These are phyloP conservation scores for Microbotryum silenes-acaulis DNA, from an alignment of 1,284 basidiomycete genomes.

Conservation along the genomic window DNA sequence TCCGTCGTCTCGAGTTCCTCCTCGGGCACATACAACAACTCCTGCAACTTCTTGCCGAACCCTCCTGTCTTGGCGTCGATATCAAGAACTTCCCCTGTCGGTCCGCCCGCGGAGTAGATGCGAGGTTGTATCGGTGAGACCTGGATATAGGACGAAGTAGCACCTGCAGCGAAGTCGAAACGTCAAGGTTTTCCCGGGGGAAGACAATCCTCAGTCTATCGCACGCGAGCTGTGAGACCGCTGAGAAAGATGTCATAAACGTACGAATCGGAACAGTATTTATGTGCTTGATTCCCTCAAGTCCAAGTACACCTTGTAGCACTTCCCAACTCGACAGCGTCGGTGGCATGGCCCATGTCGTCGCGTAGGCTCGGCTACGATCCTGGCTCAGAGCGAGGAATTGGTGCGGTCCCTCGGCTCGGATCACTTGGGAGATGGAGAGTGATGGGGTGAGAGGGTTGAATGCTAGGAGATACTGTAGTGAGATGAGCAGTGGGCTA, in stretches of 20 bases:
- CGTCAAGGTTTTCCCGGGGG: background rate
- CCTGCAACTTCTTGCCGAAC: slow-evolving; percentile 30
- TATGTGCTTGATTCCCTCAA: slow-evolving; percentile 19
- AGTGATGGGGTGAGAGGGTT: slow-evolving; percentile 31
- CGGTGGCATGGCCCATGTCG: slow-evolving; percentile 36
- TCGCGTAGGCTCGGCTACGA: slow-evolving; percentile 35
- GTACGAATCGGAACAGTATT: slow-evolving; percentile 35
- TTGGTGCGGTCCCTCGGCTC: slow-evolving; percentile 38
- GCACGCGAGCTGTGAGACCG: background rate
- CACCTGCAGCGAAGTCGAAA: slow-evolving; percentile 14
- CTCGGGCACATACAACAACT: slow-evolving; percentile 30
- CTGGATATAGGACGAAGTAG: slow-evolving; percentile 36
- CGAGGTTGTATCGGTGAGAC: slow-evolving; percentile 29
- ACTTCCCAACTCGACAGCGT: slow-evolving; percentile 35
- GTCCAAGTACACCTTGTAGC: slow-evolving; percentile 10
- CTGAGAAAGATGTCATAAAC: slow-evolving; percentile 2
- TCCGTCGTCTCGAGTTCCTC: slow-evolving; percentile 30
- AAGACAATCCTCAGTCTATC: slow-evolving; percentile 1
- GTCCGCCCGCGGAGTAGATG: slow-evolving; percentile 43
- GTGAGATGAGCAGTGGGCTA: slow-evolving; percentile 3
- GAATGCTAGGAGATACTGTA: slow-evolving; percentile 35
- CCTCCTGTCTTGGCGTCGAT: slow-evolving; percentile 22
- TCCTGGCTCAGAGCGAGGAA: slow-evolving; percentile 34
- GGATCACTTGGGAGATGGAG: slow-evolving; percentile 18
- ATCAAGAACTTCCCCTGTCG: slow-evolving; percentile 38